A percentile compares a stretch with the other conserved stretches of the same genome.
These are phyloP conservation scores for Leptosphaerulina australis DNA, from an alignment of 2,329 filamentous ascomycete genomes.

Conservation along the genomic window DNA sequence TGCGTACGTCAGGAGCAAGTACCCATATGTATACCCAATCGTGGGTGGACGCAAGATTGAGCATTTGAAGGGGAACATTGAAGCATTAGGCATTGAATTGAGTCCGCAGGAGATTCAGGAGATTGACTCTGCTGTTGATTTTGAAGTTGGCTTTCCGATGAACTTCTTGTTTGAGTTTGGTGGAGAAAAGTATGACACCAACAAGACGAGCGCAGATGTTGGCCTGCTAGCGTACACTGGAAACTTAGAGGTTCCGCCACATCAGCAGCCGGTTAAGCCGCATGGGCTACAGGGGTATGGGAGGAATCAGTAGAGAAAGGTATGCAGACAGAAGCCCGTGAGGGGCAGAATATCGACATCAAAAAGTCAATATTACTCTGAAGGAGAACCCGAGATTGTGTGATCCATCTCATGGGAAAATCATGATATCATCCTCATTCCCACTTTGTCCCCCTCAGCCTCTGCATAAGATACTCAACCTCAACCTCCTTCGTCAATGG, in stretches of 20 bases:
- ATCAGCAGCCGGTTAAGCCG: slow-evolving; percentile 35
- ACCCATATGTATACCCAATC: slow-evolving; percentile 75
- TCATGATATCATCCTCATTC: slow-evolving; percentile 37
- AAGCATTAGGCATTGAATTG: slow-evolving; percentile 59
- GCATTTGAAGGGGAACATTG: slow-evolving; percentile 70
- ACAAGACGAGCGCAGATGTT: slow-evolving; percentile 39
- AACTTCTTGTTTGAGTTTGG: slow-evolving; percentile 50
- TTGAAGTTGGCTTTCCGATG: slow-evolving; percentile 63
- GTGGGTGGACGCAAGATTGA: slow-evolving; percentile 74
- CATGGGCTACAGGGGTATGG: slow-evolving; percentile 30
- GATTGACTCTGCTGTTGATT: slow-evolving; percentile 59
- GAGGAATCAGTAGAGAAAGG: slow-evolving; percentile 7
- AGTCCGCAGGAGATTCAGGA: slow-evolving; percentile 60
- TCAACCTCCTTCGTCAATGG: slow-evolving; percentile 98
- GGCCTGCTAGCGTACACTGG: slow-evolving; percentile 37
- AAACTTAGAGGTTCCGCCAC: slow-evolving; percentile 34
- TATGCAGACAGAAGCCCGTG: background rate
- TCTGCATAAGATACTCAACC: slow-evolving; percentile 97
- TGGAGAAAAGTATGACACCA: slow-evolving; percentile 34
- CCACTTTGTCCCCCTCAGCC: slow-evolving; percentile 66
- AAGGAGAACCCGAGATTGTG: no score
- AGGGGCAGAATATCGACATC: no score
- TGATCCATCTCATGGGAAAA: no score
- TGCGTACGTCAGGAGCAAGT: slow-evolving; percentile 74
- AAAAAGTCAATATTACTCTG: background rate